Percentiles rank a stretch among this genome's conserved stretches.
phyloP scores from a whole-genome alignment of 495 filamentous ascomycete species.

The Staphylotrichum tortipilum region DNA sequence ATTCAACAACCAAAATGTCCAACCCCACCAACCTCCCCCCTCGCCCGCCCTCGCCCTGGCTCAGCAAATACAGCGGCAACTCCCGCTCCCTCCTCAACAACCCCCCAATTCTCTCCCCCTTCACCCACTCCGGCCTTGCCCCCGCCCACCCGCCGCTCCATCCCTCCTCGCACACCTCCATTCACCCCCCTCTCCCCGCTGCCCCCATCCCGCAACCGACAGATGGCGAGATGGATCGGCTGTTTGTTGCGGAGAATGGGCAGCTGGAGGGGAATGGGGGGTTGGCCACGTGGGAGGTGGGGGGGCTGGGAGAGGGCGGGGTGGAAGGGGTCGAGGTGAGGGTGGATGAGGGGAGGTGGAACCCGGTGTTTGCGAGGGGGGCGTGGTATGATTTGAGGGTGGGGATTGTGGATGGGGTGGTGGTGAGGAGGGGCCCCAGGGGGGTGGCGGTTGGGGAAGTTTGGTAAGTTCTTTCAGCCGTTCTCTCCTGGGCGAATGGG shows the following conservation, averaged over 20 bases:
- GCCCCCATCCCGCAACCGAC: background rate
- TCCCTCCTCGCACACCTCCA: background rate
- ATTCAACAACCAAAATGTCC: background rate
- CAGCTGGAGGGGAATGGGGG: background rate
- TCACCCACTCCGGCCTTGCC: background rate
- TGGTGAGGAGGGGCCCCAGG: background rate
- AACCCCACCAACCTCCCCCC: background rate
- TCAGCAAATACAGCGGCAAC: background rate
- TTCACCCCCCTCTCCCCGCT: background rate
- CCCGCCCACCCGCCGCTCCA: background rate
- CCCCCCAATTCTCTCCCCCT: background rate
- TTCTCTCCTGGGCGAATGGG: too few species aligned
- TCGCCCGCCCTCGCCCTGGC: background rate
- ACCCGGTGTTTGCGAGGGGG: background rate
- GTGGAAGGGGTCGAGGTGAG: background rate
- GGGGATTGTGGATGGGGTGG: background rate
- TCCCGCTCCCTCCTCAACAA: background rate
- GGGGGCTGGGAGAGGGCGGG: background rate
- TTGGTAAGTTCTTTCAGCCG: too few species aligned
- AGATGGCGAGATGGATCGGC: background rate
- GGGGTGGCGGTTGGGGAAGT: background rate
- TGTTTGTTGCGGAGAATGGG: background rate
- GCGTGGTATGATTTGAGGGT: conserved; percentile 5
- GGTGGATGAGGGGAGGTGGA: conserved; percentile 2
- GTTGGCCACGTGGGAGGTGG: conserved; percentile 2